Conservation (phyloP, 1,139 yeast genomes). For the Yamadazyma friedrichii region DNA sequence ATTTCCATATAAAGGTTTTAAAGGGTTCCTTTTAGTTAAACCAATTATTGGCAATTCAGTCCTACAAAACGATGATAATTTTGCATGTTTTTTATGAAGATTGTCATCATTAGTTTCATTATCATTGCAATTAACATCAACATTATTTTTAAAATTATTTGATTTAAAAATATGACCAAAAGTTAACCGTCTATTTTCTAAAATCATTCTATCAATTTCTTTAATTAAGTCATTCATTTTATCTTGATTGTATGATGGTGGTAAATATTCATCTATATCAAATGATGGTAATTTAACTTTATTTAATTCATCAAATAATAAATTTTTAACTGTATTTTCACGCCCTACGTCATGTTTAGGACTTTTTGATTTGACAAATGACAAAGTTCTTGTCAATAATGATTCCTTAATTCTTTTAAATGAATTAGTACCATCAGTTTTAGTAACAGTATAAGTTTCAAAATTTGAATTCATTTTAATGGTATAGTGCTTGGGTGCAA, state of each 20-base stretch:
- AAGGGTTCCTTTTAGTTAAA: neutral
- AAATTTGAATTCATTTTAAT: too few species aligned
- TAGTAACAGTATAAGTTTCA: too few species aligned
- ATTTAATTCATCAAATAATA: slow-evolving; percentile 3
- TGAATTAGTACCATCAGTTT: too few species aligned
- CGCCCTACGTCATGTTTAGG: neutral
- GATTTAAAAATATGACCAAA: slow-evolving; percentile 2
- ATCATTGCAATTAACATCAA: neutral
- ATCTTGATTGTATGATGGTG: neutral
- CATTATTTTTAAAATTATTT: neutral
- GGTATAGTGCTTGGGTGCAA: too few species aligned
- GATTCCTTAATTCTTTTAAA: neutral
- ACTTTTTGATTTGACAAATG: neutral
- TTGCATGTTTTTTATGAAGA: neutral
- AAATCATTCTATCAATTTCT: slow-evolving; percentile 8
- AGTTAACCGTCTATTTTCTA: slow-evolving; percentile 4
- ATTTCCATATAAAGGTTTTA: slow-evolving; percentile 58
- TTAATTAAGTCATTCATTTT: slow-evolving; percentile 5
- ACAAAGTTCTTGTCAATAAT: neutral
- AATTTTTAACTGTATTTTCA: neutral
- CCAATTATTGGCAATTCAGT: neutral
- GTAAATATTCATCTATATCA: slow-evolving; percentile 8
- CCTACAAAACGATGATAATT: neutral
- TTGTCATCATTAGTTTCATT: neutral
- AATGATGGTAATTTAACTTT: slow-evolving; percentile 7